A percentile compares a stretch with the other conserved stretches of the same genome.
Conservation (phyloP, 2,329 filamentous ascomycete species). For the Hymenoscyphus fructigenus region DNA sequence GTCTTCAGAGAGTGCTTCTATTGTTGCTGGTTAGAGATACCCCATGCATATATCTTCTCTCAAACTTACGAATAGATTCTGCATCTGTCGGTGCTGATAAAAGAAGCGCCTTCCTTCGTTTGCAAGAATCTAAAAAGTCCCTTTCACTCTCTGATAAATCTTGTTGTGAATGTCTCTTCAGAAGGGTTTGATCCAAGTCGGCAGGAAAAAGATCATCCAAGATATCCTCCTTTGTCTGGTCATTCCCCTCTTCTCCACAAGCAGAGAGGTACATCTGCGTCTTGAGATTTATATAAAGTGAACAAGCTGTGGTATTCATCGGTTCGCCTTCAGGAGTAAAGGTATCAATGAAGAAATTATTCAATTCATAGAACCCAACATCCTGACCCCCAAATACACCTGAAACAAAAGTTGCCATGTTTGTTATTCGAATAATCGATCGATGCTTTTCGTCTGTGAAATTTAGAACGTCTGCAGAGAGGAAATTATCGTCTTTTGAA, state of each 20-base stretch:
- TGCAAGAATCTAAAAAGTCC: constrained; percentile 56
- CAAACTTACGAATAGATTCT: constrained; percentile 39
- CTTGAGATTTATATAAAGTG: constrained; percentile 63
- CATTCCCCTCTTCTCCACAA: constrained; percentile 52
- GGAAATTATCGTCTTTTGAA: constrained; percentile 50
- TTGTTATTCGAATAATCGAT: constrained; percentile 61
- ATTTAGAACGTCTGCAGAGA: constrained; percentile 52
- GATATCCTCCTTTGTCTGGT: constrained; percentile 51
- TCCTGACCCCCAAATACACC: constrained; percentile 63
- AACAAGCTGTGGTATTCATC: constrained; percentile 58
- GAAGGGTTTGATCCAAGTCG: constrained; percentile 53
- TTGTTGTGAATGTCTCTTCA: constrained; percentile 53
- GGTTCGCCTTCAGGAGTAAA: constrained; percentile 60
- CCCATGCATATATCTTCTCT: not conserved
- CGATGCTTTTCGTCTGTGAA: constrained; percentile 52
- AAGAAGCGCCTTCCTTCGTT: constrained; percentile 55
- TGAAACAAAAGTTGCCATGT: constrained; percentile 63
- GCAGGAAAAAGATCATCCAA: constrained; percentile 59
- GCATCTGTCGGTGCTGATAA: constrained; percentile 52
- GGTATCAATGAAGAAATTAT: constrained; percentile 62
- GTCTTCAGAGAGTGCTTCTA: constrained; percentile 51
- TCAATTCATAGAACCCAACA: constrained; percentile 62
- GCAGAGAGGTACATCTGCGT: constrained; percentile 66
- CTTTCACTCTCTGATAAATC: constrained; percentile 57
- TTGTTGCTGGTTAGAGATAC: not conserved